A percentile compares a stretch with the other conserved stretches of the same genome.
phyloP scores from a whole-genome alignment of 495 filamentous ascomycete genomes.

The Podospora appendiculata region DNA sequence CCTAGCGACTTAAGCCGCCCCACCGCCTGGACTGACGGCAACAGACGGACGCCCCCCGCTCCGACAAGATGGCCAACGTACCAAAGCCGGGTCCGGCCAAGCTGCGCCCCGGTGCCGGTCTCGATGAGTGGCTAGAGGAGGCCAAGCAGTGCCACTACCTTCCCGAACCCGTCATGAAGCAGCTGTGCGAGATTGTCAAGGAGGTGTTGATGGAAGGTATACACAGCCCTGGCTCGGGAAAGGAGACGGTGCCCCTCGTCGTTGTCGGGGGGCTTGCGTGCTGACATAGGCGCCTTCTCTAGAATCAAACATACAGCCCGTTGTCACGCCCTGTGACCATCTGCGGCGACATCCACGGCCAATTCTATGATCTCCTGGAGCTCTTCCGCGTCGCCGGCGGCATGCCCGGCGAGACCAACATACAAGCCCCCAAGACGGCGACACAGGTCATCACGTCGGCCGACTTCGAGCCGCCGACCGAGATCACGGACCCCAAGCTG shows the following conservation, averaged over 20 bases:
- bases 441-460: conserved; percentile 67
- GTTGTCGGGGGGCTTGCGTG: not conserved
- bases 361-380: conserved; percentile 97
- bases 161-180: conserved; percentile 93
- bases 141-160: conserved; percentile 96
- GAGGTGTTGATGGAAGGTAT: conserved; percentile 95
- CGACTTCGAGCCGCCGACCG: conserved; percentile 79
- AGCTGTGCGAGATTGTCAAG: conserved; percentile 96
- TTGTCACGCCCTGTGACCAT: conserved; percentile 94
- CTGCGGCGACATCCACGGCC: conserved; percentile 96
- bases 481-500: conserved; percentile 75
- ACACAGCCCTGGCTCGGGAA: not conserved
- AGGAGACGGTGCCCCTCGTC: not conserved
- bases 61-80: conserved; percentile 21
- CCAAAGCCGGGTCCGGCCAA: conserved; percentile 88
- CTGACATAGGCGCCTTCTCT: not conserved
- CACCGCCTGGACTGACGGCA: not conserved
- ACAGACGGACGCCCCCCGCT: not conserved
- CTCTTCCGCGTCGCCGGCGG: conserved; percentile 94
- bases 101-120: conserved; percentile 68
- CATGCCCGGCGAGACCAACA: conserved; percentile 73
- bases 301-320: conserved; percentile 98
- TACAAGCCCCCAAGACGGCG: conserved; percentile 54
- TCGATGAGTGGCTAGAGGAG: conserved; percentile 94
- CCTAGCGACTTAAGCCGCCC: too few relatives aligned